These are phyloP conservation scores for Funneliformis mosseae DNA, from an alignment of 192 early-diverging fungal genomes.

Conservation along the genomic window DNA sequence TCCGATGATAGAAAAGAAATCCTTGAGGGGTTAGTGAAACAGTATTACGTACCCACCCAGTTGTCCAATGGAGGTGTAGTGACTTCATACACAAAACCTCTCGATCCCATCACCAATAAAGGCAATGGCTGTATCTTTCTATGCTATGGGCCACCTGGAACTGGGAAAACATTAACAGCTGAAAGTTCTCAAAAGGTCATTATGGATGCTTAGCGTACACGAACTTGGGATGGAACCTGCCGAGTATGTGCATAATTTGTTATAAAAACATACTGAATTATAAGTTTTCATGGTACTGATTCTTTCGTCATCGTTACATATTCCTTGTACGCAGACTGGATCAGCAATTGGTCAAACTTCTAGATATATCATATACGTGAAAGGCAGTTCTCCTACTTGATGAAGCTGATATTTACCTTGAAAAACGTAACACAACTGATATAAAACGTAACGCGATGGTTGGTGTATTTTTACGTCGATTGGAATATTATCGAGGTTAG, in stretches of 20 bases:
- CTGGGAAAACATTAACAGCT: constrained; percentile 60
- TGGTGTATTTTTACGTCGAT: constrained; percentile 57
- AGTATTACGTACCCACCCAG: not conserved
- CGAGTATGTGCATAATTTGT: not conserved
- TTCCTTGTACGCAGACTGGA: constrained; percentile 53
- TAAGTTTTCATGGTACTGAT: constrained; percentile 45
- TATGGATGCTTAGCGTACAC: constrained; percentile 30
- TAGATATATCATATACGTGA: constrained; percentile 57
- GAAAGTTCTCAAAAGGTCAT: constrained; percentile 53
- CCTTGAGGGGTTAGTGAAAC: not conserved
- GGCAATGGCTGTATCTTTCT: constrained; percentile 56
- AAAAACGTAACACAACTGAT: constrained; percentile 48
- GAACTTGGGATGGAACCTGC: not conserved
- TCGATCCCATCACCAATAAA: constrained; percentile 56
- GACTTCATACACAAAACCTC: constrained; percentile 32
- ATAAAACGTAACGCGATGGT: constrained; percentile 58
- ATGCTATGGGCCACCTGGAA: constrained; percentile 58
- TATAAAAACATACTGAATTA: constrained; percentile 57
- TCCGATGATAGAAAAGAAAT: not conserved
- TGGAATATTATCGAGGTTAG: constrained; percentile 56
- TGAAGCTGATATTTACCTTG: constrained; percentile 64
- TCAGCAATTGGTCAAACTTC: constrained; percentile 43
- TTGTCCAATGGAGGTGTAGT: not conserved
- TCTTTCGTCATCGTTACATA: too few species aligned
- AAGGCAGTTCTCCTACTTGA: constrained; percentile 57